phyloP scores from a whole-genome alignment of 805 yeast genomes.

The Yamadazyma sp. region DNA sequence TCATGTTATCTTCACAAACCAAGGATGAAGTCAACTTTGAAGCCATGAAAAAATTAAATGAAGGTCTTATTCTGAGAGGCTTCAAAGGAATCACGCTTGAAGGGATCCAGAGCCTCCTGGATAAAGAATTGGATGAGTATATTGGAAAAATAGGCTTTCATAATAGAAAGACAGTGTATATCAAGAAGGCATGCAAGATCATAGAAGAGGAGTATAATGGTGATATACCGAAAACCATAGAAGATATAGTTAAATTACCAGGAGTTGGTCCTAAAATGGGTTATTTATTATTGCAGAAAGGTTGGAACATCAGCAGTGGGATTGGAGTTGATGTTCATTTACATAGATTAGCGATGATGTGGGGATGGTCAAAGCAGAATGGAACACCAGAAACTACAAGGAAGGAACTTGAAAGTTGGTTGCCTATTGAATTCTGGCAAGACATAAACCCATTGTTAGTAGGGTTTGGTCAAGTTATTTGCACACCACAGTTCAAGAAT shows the following conservation, averaged over 20 bases:
- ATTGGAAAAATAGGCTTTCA: slow-evolving; percentile 89
- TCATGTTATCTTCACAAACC: slow-evolving; percentile 89
- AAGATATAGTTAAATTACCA: slow-evolving; percentile 66
- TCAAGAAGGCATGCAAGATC: slow-evolving; percentile 58
- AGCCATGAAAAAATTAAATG: slow-evolving; percentile 64
- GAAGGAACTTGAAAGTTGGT: slow-evolving; percentile 64
- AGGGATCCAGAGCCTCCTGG: slow-evolving; percentile 49
- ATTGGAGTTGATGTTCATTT: slow-evolving; percentile 96
- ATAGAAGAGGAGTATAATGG: slow-evolving; percentile 48
- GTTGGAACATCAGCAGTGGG: slow-evolving; percentile 75
- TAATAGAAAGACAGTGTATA: slow-evolving; percentile 68
- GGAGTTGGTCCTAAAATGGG: slow-evolving; percentile 99
- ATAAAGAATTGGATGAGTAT: slow-evolving; percentile 55
- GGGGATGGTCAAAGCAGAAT: slow-evolving; percentile 66
- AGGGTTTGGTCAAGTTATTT: slow-evolving; percentile 90
- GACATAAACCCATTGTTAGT: slow-evolving; percentile 85
- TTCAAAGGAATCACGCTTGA: slow-evolving; percentile 57
- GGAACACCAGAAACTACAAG: slow-evolving; percentile 78
- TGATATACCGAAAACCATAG: slow-evolving; percentile 72
- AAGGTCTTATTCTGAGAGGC: slow-evolving; percentile 36
- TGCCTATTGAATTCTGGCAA: slow-evolving; percentile 71
- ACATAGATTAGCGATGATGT: slow-evolving; percentile 73
- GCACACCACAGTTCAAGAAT: slow-evolving; percentile 65
- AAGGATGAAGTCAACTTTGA: slow-evolving; percentile 80
- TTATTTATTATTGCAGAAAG: slow-evolving; percentile 70